Percentiles rank a stretch among this genome's conserved stretches.
phyloP scores from a whole-genome alignment of 169 alveolate species.

The Neospora caninum region DNA sequence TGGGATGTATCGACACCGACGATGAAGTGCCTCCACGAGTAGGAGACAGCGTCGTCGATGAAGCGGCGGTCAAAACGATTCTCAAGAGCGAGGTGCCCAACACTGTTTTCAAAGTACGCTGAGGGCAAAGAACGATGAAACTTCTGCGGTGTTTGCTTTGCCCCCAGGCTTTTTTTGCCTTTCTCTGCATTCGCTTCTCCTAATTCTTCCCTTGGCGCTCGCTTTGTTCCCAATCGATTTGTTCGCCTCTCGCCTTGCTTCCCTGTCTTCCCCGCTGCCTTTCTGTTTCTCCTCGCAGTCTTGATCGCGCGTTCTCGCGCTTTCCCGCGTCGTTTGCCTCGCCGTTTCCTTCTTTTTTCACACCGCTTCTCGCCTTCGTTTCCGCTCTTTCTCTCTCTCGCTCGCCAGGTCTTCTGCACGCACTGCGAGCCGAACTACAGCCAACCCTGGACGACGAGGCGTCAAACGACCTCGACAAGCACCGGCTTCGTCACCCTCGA shows the following conservation, averaged over 20 bases:
- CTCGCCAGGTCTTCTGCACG: constrained; percentile 69
- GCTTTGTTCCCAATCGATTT: no score
- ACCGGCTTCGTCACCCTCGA: constrained; percentile 60
- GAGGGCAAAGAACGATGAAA: no score
- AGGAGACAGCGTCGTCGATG: neutral
- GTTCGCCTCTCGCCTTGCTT: no score
- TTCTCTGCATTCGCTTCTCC: no score
- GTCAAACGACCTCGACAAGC: constrained; percentile 58
- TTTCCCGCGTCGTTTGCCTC: neutral
- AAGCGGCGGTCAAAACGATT: neutral
- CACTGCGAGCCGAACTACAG: constrained; percentile 70
- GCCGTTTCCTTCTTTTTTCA: neutral
- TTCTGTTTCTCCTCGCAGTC: no score
- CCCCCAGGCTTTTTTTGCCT: no score
- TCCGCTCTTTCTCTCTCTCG: neutral
- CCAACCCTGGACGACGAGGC: constrained; percentile 68
- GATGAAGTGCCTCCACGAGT: neutral
- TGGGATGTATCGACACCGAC: constrained; percentile 6
- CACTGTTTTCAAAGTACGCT: constrained; percentile 39
- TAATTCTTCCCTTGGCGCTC: no score
- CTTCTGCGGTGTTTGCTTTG: no score
- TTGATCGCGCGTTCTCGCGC: no score
- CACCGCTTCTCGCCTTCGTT: neutral
- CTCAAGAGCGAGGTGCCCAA: constrained; percentile 21
- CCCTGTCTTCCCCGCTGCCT: no score